Conservation (phyloP, 306 rosid species). For the Psophocarpus tetragonolobus region DNA sequence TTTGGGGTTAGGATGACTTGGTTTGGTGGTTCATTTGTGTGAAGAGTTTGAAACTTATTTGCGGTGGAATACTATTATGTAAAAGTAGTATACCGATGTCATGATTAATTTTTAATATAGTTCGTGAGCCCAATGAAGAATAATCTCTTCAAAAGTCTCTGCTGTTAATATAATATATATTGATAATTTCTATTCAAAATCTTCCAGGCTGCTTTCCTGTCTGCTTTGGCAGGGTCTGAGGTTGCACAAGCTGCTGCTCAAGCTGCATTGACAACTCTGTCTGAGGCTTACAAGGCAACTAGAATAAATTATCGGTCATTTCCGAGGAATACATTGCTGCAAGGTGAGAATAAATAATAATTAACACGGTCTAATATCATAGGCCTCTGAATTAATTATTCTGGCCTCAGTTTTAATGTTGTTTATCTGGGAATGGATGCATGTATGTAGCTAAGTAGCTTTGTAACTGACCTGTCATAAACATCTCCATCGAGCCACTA, state of each 20-base stretch:
- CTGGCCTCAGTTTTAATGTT: not conserved
- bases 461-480: not conserved
- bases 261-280: slow-evolving; percentile 68
- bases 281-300: slow-evolving; percentile 52
- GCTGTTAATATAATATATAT: not conserved
- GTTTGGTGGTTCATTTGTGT: not conserved
- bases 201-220: slow-evolving; percentile 81
- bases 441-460: no score
- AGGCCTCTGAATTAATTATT: slow-evolving; percentile 18
- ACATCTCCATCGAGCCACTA: not conserved
- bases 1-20: not conserved
- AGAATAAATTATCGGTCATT: slow-evolving; percentile 39
- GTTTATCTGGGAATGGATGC: slow-evolving; percentile 20
- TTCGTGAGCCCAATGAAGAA: not conserved
- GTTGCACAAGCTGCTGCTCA: slow-evolving; percentile 81
- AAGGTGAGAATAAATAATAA: slow-evolving; percentile 46
- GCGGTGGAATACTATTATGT: not conserved
- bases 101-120: not conserved
- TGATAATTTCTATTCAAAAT: slow-evolving; percentile 18
- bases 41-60: not conserved
- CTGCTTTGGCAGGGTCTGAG: slow-evolving; percentile 78
- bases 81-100: not conserved
- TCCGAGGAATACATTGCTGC: slow-evolving; percentile 39
- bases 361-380: not conserved
- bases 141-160: not conserved